Conservation (phyloP, 2,329 filamentous ascomycete genomes). For the Talaromyces albobiverticillius region DNA sequence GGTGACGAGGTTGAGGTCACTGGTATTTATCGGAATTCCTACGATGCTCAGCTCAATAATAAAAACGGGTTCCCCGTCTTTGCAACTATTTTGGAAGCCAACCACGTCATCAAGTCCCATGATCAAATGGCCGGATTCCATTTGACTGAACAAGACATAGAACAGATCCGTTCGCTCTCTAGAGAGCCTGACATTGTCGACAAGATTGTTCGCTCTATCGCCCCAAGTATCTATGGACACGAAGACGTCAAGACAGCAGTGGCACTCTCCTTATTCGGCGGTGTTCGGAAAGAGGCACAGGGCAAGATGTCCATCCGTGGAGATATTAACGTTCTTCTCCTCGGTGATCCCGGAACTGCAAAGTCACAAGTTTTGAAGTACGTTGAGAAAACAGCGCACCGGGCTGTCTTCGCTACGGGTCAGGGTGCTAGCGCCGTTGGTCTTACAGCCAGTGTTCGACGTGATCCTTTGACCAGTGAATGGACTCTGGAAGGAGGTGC, state of each 20-base stretch:
- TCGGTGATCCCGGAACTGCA: slow-evolving; percentile 95
- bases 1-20: slow-evolving; percentile 97
- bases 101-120: slow-evolving; percentile 94
- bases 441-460: slow-evolving; percentile 93
- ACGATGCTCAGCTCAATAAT: slow-evolving; percentile 95
- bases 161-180: slow-evolving; percentile 80
- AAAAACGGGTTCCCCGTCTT: slow-evolving; percentile 98
- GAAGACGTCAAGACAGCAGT: slow-evolving; percentile 96
- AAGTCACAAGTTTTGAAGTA: slow-evolving; percentile 98
- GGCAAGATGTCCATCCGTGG: slow-evolving; percentile 89
- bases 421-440: slow-evolving; percentile 96
- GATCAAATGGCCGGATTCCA: slow-evolving; percentile 96
- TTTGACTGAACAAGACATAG: slow-evolving; percentile 91
- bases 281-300: slow-evolving; percentile 85
- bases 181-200: slow-evolving; percentile 89
- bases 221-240: slow-evolving; percentile 96
- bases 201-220: slow-evolving; percentile 88
- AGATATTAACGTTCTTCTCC: slow-evolving; percentile 94
- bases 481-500: slow-evolving; percentile 98
- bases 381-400: slow-evolving; percentile 93
- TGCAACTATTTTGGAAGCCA: slow-evolving; percentile 94
- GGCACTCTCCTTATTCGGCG: slow-evolving; percentile 89
- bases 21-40: slow-evolving; percentile 96
- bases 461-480: slow-evolving; percentile 91
- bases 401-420: slow-evolving; percentile 95